Evolutionary conservation across 768 basidiomycete species (phyloP), one percentile per base, ranked within the genome.

Genomic region (Leccinum obscurum): DNA sequence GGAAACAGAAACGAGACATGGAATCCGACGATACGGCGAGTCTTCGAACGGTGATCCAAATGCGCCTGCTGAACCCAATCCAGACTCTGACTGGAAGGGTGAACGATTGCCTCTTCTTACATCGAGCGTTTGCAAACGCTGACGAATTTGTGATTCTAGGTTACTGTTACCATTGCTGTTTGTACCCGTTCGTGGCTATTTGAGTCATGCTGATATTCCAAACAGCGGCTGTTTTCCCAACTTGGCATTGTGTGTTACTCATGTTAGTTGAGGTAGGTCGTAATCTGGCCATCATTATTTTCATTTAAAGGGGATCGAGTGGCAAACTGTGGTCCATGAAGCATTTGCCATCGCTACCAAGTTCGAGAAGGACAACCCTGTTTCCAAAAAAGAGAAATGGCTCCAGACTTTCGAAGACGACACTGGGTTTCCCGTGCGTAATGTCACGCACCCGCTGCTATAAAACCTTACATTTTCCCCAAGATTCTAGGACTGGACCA

Each of bases 1-100:
- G 34, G 81, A 79, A 30, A 93, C 69, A 11, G 79, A 75, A 32
- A 81, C 79, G 7, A 76, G 75, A 75, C 92, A 96, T 2, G 91
- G 81, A 65, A 94, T 72, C 52, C 87, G 83, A 6, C 90, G 81
- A 66, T 92, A 88, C 58, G 90, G 86, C 2, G 92, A 86, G 60
- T 95, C 90, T 62, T 92, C 92, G 62, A 96, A 98, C 9, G 89
- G 28, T 28, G 28, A 28, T 28, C 28, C 28, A 28, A 28, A 28
- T 28, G 28, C 28, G 28, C 28, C 6, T 28, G 28, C 28, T 28
- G 28, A 28, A 28, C 28, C 28, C 28, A 28, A 28, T 28, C 28
- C 28, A 28, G 28, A 28, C 28, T 28, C 28, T 28, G 28, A 28
- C 28, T 28, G 28, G 28, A 28, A 28, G 28, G 28, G 28, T 28